phyloP scores from a whole-genome alignment of 495 filamentous ascomycete genomes.

The Apodospora peruviana region DNA sequence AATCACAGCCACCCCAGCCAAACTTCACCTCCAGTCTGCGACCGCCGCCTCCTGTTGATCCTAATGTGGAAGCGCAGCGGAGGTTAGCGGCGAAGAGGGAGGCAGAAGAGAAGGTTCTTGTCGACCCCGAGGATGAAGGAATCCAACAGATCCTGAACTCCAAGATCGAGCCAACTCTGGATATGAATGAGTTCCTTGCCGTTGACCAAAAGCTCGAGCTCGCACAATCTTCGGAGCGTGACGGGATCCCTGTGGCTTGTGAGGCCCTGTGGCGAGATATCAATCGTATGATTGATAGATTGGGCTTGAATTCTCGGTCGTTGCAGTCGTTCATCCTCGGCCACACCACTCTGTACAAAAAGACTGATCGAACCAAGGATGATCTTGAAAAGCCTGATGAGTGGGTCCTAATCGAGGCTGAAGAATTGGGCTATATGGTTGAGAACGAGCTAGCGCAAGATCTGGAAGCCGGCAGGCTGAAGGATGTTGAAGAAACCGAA shows the following conservation, averaged over 20 bases:
- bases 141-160: slow-evolving; percentile 44
- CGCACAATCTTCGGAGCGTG: slow-evolving; percentile 46
- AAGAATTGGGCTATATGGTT: slow-evolving; percentile 54
- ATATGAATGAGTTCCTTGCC: slow-evolving; percentile 53
- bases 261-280: slow-evolving; percentile 87
- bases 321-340: slow-evolving; percentile 66
- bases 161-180: slow-evolving; percentile 43
- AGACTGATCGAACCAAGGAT: slow-evolving; percentile 42
- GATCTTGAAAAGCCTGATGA: slow-evolving; percentile 60
- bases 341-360: slow-evolving; percentile 49
- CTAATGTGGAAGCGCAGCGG: slow-evolving; percentile 34
- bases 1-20: slow-evolving; percentile 15
- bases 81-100: slow-evolving; percentile 41
- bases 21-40: slow-evolving; percentile 12
- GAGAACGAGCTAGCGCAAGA: slow-evolving; percentile 45
- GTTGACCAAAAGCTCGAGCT: slow-evolving; percentile 21
- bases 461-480: slow-evolving; percentile 61
- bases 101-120: slow-evolving; percentile 42
- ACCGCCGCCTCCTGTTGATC: slow-evolving; percentile 21
- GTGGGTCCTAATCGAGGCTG: slow-evolving; percentile 67
- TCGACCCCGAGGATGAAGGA: slow-evolving; percentile 53
- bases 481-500: slow-evolving; percentile 58
- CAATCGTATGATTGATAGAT: slow-evolving; percentile 91
- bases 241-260: slow-evolving; percentile 35
- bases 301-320: slow-evolving; percentile 79